Conservation (phyloP, 805 yeast genomes). For the Metschnikowia noctiluminum region DNA sequence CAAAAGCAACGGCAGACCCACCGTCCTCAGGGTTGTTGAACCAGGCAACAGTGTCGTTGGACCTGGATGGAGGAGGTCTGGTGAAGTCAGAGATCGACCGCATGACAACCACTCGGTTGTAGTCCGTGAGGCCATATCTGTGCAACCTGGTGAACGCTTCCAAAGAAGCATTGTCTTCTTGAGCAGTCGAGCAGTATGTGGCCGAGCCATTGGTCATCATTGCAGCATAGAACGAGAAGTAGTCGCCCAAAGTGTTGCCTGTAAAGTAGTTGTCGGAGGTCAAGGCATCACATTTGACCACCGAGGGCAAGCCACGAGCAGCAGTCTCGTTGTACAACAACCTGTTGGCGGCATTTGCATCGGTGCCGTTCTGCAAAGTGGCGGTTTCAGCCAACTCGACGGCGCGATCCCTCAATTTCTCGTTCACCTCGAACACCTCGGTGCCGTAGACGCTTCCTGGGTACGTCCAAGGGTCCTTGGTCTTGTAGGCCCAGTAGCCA, state of each 20-base stretch:
- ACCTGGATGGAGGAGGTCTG: slow-evolving; percentile 46
- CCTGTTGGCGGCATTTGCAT: slow-evolving; percentile 44
- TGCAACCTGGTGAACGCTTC: slow-evolving; percentile 57
- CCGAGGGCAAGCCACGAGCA: slow-evolving; percentile 46
- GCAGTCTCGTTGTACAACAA: slow-evolving; percentile 47
- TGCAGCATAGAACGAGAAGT: slow-evolving; percentile 45
- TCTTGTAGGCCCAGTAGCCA: too few species aligned
- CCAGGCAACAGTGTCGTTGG: slow-evolving; percentile 46
- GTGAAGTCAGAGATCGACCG: slow-evolving; percentile 61
- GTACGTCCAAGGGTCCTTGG: slow-evolving; percentile 27
- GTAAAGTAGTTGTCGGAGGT: slow-evolving; percentile 61
- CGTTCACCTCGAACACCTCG: slow-evolving; percentile 60
- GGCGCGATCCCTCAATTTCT: slow-evolving; percentile 55
- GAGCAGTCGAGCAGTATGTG: slow-evolving; percentile 58
- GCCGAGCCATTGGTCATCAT: slow-evolving; percentile 59
- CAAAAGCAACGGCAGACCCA: slow-evolving; percentile 47
- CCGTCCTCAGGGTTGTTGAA: slow-evolving; percentile 50
- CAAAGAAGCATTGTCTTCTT: slow-evolving; percentile 65
- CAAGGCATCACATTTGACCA: slow-evolving; percentile 53
- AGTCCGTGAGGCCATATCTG: slow-evolving; percentile 53
- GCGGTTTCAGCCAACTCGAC: slow-evolving; percentile 47
- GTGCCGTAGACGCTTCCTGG: slow-evolving; percentile 59
- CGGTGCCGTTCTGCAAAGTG: slow-evolving; percentile 44
- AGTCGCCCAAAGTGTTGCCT: slow-evolving; percentile 49
- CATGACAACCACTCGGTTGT: slow-evolving; percentile 53